Evolutionary conservation across 352 stramenopile genomes (phyloP).

Genomic region (Phytophthora tubulina): DNA sequence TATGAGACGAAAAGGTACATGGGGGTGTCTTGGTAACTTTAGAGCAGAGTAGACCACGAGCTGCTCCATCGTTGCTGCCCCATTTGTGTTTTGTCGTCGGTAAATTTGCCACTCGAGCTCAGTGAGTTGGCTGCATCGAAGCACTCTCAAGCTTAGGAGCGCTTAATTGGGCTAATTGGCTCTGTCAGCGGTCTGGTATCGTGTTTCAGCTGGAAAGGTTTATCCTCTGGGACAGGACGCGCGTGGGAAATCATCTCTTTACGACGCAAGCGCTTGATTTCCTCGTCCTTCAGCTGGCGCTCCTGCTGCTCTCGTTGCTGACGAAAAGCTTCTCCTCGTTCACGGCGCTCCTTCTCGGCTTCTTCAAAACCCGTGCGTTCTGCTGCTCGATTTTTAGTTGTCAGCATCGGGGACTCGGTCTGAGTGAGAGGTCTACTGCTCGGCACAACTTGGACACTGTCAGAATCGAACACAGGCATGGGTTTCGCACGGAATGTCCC

Average conservation of each 20-base stretch:
- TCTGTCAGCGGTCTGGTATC: slow-evolving; percentile 61
- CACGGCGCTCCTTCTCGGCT: slow-evolving; percentile 72
- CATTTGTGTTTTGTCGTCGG: not conserved
- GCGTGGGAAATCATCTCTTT: slow-evolving; percentile 82
- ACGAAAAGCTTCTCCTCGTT: slow-evolving; percentile 70
- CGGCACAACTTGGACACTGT: slow-evolving; percentile 40
- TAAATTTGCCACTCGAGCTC: not conserved
- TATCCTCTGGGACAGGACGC: slow-evolving; percentile 59
- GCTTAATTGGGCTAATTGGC: slow-evolving; percentile 57
- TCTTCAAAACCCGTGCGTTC: slow-evolving; percentile 77
- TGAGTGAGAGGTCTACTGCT: slow-evolving; percentile 55
- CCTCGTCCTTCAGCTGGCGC: slow-evolving; percentile 63
- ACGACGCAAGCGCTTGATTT: slow-evolving; percentile 75
- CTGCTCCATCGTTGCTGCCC: not conserved
- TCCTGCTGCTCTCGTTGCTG: slow-evolving; percentile 61
- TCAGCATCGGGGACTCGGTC: slow-evolving; percentile 63
- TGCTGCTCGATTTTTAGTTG: slow-evolving; percentile 64
- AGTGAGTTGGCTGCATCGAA: not conserved
- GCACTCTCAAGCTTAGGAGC: slow-evolving; percentile 34
- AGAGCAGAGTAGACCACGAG: slow-evolving; percentile 9
- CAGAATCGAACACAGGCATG: slow-evolving; percentile 63
- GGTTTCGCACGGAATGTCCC: slow-evolving; percentile 70
- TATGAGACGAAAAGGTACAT: slow-evolving; percentile 26
- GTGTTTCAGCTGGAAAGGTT: slow-evolving; percentile 60
- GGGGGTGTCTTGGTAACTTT: slow-evolving; percentile 17